Evolutionary conservation across 2,329 filamentous ascomycete species (phyloP), one percentile per base, ranked within the genome.

Genomic region (Leptographium flavum): DNA sequence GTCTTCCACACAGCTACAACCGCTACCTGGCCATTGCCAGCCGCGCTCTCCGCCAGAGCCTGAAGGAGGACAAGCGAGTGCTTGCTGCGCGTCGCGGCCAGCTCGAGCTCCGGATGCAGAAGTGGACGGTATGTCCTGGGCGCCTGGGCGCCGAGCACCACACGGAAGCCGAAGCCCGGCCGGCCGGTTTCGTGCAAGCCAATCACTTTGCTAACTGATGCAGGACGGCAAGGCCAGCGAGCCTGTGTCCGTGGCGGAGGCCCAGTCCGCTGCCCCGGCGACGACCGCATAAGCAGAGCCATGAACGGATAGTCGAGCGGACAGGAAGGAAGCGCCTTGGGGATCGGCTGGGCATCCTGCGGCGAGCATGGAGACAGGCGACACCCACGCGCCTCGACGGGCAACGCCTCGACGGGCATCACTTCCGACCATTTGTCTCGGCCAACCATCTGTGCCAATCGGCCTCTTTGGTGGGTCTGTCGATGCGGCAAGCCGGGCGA

Each of bases 221-320:
- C 30, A 96, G 92, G 87, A 87, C 70, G 92, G 92, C 74, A 95
- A 94, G 79, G 86, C 93, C 72, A 83, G 87, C 63, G 90, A 96
- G 40, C 56, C 71, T 60, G 84, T 85, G 76, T 78, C 73, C 63
- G 69, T 95, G 55, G 76, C 64, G 45, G 64, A 71, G 36, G 74
- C 72, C 58, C 76, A 3, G 9, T 5, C 76, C 60, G 58, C 62
- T 44, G 60, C 61, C 37, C 56, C 63, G 22, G 54, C 54, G 31
- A 52, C 56, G 45, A 53, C 45, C 19, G 49, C 48, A 53, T 54
- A 53, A 28, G 37, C 23, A 28, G n/a, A 15, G 23, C 15, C 4
- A 32, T 22, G n/a, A 13, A 30, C 31, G 23, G 23, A 37, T 15
- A 19, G 22, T 5, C 31, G 38, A 28, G 7, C 25, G 10, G 19